Conservation (phyloP, 1,284 basidiomycete genomes). For the Hemileia vastatrix region DNA sequence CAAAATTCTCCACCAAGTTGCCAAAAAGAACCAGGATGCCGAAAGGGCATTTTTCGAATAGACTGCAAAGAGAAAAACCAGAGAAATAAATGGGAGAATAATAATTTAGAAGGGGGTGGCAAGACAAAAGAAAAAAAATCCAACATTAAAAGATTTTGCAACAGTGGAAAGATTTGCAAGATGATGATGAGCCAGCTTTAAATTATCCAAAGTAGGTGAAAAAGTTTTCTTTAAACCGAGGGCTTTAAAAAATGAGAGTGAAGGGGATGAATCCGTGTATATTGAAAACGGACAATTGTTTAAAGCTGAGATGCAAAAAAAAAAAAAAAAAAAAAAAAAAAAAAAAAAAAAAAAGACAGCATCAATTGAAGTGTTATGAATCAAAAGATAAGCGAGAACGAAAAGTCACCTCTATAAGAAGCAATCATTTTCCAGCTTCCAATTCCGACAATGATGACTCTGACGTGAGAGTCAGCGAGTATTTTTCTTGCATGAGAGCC, state of each 20-base stretch:
- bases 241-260: too few relatives aligned
- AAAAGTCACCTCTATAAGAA: slow-evolving; percentile 1
- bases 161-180: too few relatives aligned
- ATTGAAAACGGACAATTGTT: slow-evolving; percentile 2
- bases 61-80: neutral
- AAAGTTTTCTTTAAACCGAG: too few relatives aligned
- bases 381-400: neutral
- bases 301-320: neutral
- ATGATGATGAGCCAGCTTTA: too few relatives aligned
- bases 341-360: neutral
- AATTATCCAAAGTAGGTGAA: too few relatives aligned
- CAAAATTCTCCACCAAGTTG: slow-evolving; percentile 19
- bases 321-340: neutral
- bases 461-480: neutral
- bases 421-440: slow-evolving; percentile 14
- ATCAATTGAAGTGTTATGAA: neutral
- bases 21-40: slow-evolving; percentile 10
- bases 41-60: slow-evolving; percentile 1
- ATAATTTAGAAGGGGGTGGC: too few relatives aligned
- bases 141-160: too few relatives aligned
- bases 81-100: too few relatives aligned
- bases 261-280: neutral
- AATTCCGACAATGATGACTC: slow-evolving; percentile 6
- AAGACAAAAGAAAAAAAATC: neutral
- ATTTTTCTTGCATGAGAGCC: neutral